Evolutionary conservation across 495 filamentous ascomycete species (phyloP), one percentile per base, ranked within the genome.

Genomic region (Neurospora intermedia): DNA sequence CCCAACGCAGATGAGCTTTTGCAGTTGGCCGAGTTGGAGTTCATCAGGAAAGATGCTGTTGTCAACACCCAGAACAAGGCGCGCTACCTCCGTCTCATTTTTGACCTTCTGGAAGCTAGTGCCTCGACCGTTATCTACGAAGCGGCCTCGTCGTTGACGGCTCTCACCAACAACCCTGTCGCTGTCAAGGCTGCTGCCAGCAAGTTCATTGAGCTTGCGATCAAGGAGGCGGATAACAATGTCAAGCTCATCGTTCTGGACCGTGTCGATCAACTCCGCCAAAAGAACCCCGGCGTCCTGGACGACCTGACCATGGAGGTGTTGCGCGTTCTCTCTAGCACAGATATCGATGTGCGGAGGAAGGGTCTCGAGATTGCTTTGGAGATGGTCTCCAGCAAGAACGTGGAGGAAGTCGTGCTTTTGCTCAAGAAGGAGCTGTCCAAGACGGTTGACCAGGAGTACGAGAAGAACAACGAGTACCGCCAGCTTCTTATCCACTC

Each of bases 241-340:
- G 96, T 99, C 73, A 99, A 98, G 83, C 90, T 98, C 40, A 98
- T 99, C 77, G 96, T 98, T 23, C 86, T 99, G 54, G 96, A 98
- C 76, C 93, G 94, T 46, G 95, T 99, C 40, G 92, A 98, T 78
- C 91, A 96, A 76, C 84, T 99, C 70, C 88, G 96, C 74, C 89
- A 92, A 78, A 93, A 93, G 82, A 98, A 98, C 77, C 92, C 96
- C 77, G 96, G 96, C 73, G 89, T 98, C 69, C 82, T 99, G 73
- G 95, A 98, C 80, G 96, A 98, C 76, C 84, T 98, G 69, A 93
- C 92, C n/a, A 98, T 99, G 95, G 96, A 98, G 78, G 94, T 98
- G 74, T 85, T 99, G 70, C 92, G 96, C 71, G 95, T 97, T n/a
- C 89, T 99, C 69, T 93, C 93, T 48, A 97, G 93, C 79, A 93